Percentiles rank a stretch among this genome's conserved stretches.
Evolutionary conservation across 768 basidiomycete genomes (phyloP).

Genomic region (Rhizopogon sp.): DNA sequence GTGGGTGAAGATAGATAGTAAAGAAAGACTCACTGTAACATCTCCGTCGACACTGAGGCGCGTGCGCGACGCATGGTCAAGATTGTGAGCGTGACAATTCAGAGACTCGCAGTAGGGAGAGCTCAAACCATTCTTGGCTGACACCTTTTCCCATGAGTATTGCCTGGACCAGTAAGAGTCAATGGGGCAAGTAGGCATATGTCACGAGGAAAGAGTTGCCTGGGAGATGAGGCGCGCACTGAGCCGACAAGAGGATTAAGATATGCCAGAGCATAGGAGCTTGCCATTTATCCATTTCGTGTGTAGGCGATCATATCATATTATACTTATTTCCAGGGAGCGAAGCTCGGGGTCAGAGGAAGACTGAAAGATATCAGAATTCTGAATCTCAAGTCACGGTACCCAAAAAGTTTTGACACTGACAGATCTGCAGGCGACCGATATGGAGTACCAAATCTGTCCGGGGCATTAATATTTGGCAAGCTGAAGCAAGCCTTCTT

Average conservation of each 20-base stretch:
- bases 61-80: slow-evolving; percentile 17
- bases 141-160: slow-evolving; percentile 31
- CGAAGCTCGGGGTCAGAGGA: slow-evolving; percentile 36
- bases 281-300: slow-evolving; percentile 32
- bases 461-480: slow-evolving; percentile 22
- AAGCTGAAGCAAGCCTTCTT: slow-evolving; percentile 18
- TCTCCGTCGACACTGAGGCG: slow-evolving; percentile 22
- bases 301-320: slow-evolving; percentile 30
- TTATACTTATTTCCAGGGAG: slow-evolving; percentile 36
- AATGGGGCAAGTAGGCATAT: slow-evolving; percentile 24
- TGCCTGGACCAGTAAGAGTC: slow-evolving; percentile 26
- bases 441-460: slow-evolving; percentile 24
- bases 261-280: slow-evolving; percentile 29
- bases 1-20: slow-evolving; percentile 3
- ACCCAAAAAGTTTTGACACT: slow-evolving; percentile 23
- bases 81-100: slow-evolving; percentile 27
- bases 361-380: slow-evolving; percentile 32
- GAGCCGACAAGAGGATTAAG: slow-evolving; percentile 19
- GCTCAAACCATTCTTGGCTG: slow-evolving; percentile 33
- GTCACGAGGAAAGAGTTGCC: slow-evolving; percentile 18
- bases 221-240: slow-evolving; percentile 16
- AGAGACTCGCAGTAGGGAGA: slow-evolving; percentile 27
- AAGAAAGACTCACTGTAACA: slow-evolving; percentile 17
- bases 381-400: slow-evolving; percentile 20
- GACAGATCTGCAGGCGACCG: slow-evolving; percentile 31